Evolutionary conservation across 805 yeast genomes (phyloP), one percentile per base, ranked within the genome.

Genomic region (Teunomyces pallodes): DNA sequence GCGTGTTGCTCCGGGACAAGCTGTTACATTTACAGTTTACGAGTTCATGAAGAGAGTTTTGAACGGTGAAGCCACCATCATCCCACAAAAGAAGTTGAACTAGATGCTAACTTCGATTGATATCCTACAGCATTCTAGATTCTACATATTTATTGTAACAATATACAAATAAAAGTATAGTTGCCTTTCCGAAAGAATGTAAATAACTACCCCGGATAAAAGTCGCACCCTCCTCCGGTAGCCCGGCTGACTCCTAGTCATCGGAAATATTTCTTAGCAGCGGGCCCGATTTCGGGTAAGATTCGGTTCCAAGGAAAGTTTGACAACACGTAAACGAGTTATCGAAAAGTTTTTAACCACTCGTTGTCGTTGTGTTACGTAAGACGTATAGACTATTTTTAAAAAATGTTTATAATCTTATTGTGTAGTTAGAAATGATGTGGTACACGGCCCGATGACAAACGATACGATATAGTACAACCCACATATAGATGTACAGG

Each of bases 1-100:
- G 96, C 86, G 99, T 74, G 99, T 92, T 45, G 99, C 99, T 9
- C 97, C 99, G 20, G 99, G 99, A 53, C 99, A 92, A 74, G 97
- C 98, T 47, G 98, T 92, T 48, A 94, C 97, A 13, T 92, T 92
- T 74, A 94, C 98, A 6, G 96, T 94, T 39, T 92, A 92, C 70
- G 99, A 92, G 74, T 86, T 77, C 64, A 87, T 90, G 65, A 86
- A 90, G 69, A 81, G 77, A 17, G 73, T 76, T 43, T 77, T 91
- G 65, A 63, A 50, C 35, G 74, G 75, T 44, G 66, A 51, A 53
- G 5, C 45, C 59, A 17, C 16, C 54, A 54, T n/a, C 12, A 27
- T 39, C 49, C 54, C 41, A 42, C 39, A 43, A 54, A 55, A 48
- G 60, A 61, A 54, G 54, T 61, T 42, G 53, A 28, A 46, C 26